Conservation (phyloP, 2,329 filamentous ascomycete species). For the Cryphonectria parasitica region DNA sequence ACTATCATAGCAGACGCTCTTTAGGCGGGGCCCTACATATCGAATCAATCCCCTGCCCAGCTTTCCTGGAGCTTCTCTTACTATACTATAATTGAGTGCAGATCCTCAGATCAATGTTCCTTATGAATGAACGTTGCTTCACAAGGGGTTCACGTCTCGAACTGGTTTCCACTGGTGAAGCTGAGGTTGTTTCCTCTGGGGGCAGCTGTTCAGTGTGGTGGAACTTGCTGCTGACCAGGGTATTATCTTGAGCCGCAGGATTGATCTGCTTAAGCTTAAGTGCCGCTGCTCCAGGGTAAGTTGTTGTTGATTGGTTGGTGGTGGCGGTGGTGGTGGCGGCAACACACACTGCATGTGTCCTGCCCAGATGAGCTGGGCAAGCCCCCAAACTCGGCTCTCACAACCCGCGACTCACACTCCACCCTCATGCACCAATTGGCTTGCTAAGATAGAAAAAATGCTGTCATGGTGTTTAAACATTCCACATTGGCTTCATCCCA, state of each 20-base stretch:
- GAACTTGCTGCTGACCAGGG: background rate
- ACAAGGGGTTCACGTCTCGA: background rate
- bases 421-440: background rate
- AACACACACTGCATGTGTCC: background rate
- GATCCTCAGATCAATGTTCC: background rate
- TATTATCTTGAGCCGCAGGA: background rate
- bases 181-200: background rate
- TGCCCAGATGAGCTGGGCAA: slow-evolving; percentile 16
- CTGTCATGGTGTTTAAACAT: slow-evolving; percentile 9
- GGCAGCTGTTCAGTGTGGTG: slow-evolving; percentile 12
- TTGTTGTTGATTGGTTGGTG: slow-evolving; percentile 19
- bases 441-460: background rate
- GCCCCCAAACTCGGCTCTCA: slow-evolving; percentile 15
- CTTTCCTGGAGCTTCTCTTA: slow-evolving; percentile 8
- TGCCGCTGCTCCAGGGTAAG: background rate
- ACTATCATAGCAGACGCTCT: background rate
- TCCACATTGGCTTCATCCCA: slow-evolving; percentile 1
- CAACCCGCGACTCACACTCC: slow-evolving; percentile 5
- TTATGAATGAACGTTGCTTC: background rate
- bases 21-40: slow-evolving; percentile 5
- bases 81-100: background rate
- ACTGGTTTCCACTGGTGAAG: background rate
- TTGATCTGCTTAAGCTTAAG: slow-evolving; percentile 18
- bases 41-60: background rate
- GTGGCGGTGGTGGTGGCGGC: slow-evolving; percentile 5